Evolutionary conservation across 495 filamentous ascomycete genomes (phyloP).

Genomic region (Trichoderma reesei): DNA sequence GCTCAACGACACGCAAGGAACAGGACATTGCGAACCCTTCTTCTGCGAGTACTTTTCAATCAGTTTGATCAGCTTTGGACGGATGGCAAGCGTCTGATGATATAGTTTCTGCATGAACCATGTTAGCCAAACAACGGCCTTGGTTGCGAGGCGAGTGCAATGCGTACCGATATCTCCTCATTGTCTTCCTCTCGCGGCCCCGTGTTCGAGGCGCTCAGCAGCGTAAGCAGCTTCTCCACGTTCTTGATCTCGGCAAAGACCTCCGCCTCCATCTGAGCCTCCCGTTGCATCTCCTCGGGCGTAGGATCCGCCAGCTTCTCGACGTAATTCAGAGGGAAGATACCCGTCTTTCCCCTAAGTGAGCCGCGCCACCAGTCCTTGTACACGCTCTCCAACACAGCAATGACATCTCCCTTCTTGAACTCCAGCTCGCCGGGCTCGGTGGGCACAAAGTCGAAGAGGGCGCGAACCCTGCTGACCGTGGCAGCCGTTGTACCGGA

Average conservation of each 20-base stretch:
- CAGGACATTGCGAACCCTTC: slow-evolving; percentile 55
- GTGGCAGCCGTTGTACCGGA: slow-evolving; percentile 86
- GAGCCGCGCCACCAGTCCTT: slow-evolving; percentile 99
- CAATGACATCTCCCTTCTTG: slow-evolving; percentile 93
- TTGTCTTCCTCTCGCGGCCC: slow-evolving; percentile 81
- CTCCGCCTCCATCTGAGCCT: slow-evolving; percentile 94
- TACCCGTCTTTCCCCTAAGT: slow-evolving; percentile 85
- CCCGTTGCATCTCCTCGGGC: slow-evolving; percentile 84
- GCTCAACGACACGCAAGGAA: not conserved
- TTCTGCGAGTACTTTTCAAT: slow-evolving; percentile 99
- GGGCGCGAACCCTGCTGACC: slow-evolving; percentile 83
- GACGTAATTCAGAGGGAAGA: slow-evolving; percentile 97
- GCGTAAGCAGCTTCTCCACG: slow-evolving; percentile 88
- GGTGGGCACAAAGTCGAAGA: slow-evolving; percentile 90
- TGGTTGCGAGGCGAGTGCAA: not conserved
- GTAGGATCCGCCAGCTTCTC: slow-evolving; percentile 95
- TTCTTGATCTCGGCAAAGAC: slow-evolving; percentile 99
- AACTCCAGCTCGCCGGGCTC: slow-evolving; percentile 93
- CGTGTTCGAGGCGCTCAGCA: slow-evolving; percentile 88
- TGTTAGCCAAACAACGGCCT: slow-evolving; percentile 2
- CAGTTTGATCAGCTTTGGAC: slow-evolving; percentile 93
- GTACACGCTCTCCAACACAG: slow-evolving; percentile 92
- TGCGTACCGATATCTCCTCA: slow-evolving; percentile 75
- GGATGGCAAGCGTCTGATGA: slow-evolving; percentile 85
- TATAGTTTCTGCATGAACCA: slow-evolving; percentile 56